Percentiles rank a stretch among this genome's conserved stretches.
These are phyloP conservation scores for Penstemon newberryi DNA, from an alignment of 257 asterid species.

Conservation along the genomic window DNA sequence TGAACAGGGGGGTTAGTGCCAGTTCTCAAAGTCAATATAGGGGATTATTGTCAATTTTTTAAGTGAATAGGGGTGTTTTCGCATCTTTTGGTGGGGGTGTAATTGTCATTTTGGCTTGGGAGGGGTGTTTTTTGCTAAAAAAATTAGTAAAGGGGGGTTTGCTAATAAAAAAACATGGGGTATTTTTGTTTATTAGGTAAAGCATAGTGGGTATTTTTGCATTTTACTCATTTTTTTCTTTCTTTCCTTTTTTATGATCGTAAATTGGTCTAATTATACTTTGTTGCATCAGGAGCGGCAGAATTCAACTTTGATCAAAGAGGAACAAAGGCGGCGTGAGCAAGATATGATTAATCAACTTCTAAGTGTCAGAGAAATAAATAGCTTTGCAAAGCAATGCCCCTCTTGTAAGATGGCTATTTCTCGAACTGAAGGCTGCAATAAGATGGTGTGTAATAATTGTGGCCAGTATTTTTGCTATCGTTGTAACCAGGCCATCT, in stretches of 20 bases:
- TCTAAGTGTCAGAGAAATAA: constrained; percentile 59
- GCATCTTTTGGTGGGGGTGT: too few relatives aligned
- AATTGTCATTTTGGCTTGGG: too few relatives aligned
- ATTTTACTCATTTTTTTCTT: neutral
- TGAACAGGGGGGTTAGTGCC: too few relatives aligned
- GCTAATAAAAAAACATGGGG: too few relatives aligned
- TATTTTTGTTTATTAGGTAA: too few relatives aligned
- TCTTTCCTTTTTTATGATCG: neutral
- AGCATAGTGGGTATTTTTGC: neutral
- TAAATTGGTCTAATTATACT: neutral
- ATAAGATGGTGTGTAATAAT: constrained; percentile 75
- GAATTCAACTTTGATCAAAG: constrained; percentile 47
- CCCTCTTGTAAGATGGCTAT: constrained; percentile 93
- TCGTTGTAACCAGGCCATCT: constrained; percentile 60
- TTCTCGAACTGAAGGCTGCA: constrained; percentile 87
- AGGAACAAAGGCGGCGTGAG: constrained; percentile 65
- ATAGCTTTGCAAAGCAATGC: constrained; percentile 70
- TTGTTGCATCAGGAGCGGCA: constrained; percentile 66
- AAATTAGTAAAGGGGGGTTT: too few relatives aligned
- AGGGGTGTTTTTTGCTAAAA: too few relatives aligned
- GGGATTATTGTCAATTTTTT: too few relatives aligned
- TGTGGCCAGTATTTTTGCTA: constrained; percentile 84
- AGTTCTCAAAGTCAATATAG: too few relatives aligned
- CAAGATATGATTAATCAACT: constrained; percentile 71
- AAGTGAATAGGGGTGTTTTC: too few relatives aligned